These are phyloP conservation scores for Gyromitra esculenta DNA, from an alignment of 2,329 filamentous ascomycete genomes.

Conservation along the genomic window DNA sequence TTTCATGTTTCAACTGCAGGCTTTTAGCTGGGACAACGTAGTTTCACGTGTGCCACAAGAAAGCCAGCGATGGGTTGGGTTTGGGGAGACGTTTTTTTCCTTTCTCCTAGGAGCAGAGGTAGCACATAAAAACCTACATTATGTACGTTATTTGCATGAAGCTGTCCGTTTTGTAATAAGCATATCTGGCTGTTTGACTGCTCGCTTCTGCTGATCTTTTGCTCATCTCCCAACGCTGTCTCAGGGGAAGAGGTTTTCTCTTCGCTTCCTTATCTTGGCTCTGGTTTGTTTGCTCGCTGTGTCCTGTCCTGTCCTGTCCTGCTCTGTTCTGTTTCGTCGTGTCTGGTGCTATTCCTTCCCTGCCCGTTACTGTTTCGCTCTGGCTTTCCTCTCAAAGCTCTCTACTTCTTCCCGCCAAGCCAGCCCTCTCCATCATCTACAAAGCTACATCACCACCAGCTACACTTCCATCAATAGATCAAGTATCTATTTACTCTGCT, in stretches of 20 bases:
- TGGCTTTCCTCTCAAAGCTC: background rate
- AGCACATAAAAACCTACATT: background rate
- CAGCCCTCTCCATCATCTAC: constrained; percentile 5
- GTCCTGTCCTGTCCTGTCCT: background rate
- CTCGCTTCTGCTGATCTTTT: constrained; percentile 19
- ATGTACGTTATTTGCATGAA: background rate
- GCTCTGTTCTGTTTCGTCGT: background rate
- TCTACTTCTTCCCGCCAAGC: constrained; percentile 20
- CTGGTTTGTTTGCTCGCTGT: background rate
- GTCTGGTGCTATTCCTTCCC: background rate
- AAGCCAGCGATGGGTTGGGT: background rate
- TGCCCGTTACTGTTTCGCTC: no score
- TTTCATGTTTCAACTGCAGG: constrained; percentile 33
- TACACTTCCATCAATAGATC: background rate
- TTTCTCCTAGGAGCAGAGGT: background rate
- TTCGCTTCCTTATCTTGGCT: background rate
- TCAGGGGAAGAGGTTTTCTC: constrained; percentile 16
- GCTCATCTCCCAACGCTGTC: constrained; percentile 10
- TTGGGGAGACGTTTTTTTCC: background rate
- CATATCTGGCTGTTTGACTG: constrained; percentile 28
- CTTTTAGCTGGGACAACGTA: background rate
- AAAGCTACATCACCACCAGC: constrained; percentile 10
- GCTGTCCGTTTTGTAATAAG: background rate
- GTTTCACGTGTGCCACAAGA: constrained; percentile 20
- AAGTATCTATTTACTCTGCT: background rate